Evolutionary conservation across 176 grass and related monocot species (phyloP).

Genomic region (Puya raimondii): DNA sequence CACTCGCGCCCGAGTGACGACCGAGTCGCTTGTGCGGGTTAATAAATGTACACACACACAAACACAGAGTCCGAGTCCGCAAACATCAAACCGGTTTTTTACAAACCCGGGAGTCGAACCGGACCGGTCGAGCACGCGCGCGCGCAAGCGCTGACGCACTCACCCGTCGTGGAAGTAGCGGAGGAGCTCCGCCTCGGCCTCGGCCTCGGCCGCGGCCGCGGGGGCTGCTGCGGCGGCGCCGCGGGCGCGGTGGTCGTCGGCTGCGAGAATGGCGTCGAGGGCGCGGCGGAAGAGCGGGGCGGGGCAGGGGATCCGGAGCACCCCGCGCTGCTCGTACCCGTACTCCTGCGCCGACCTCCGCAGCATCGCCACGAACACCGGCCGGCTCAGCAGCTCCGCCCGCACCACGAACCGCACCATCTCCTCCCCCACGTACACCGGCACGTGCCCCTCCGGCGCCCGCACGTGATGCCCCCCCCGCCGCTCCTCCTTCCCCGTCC

Average conservation of each 20-base stretch:
- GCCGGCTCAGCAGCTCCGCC: slow-evolving; percentile 45
- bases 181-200: not conserved
- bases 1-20: not conserved
- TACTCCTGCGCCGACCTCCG: slow-evolving; percentile 59
- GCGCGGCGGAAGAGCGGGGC: slow-evolving; percentile 42
- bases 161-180: not conserved
- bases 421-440: slow-evolving; percentile 59
- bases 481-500: not conserved
- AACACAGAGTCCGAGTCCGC: no score
- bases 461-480: slow-evolving; percentile 4
- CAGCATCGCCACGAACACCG: slow-evolving; percentile 58
- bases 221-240: no score
- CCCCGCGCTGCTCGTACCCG: slow-evolving; percentile 62
- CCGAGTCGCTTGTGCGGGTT: not conserved
- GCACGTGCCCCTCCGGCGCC: slow-evolving; percentile 58
- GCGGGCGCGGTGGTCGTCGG: not conserved
- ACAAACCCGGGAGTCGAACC: no score
- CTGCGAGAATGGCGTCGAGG: slow-evolving; percentile 28
- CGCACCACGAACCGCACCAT: slow-evolving; percentile 62
- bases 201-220: no score
- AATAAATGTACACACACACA: not conserved
- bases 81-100: no score
- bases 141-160: not conserved
- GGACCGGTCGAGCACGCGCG: no score
- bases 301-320: slow-evolving; percentile 60